phyloP scores from a whole-genome alignment of 192 early-diverging fungal species.

The Rhizoclosmatium sp. region DNA sequence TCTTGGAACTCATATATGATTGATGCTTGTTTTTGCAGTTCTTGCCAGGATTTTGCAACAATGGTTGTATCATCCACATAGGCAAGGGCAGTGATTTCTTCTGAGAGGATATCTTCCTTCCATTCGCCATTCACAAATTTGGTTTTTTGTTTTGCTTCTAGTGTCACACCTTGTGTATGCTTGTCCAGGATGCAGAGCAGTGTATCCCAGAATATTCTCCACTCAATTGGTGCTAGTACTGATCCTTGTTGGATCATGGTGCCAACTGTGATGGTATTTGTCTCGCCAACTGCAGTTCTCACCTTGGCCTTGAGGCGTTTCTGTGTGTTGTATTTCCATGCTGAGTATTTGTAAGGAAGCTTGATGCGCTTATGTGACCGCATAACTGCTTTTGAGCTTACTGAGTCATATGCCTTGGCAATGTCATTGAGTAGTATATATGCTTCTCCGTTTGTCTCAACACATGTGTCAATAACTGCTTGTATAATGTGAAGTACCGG shows the following conservation, averaged over 20 bases:
- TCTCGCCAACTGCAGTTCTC: neutral
- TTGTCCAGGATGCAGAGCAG: neutral
- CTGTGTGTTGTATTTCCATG: slow-evolving; percentile 12
- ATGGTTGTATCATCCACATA: neutral
- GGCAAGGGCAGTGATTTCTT: neutral
- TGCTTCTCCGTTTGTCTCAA: neutral
- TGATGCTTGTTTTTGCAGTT: neutral
- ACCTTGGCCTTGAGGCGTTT: neutral
- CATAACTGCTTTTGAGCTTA: neutral
- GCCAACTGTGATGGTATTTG: neutral
- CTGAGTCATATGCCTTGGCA: neutral
- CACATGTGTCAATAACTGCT: neutral
- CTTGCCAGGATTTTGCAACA: neutral
- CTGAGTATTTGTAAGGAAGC: neutral
- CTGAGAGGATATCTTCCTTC: neutral
- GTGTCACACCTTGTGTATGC: neutral
- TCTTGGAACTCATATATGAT: neutral
- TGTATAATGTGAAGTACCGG: neutral
- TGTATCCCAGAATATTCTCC: neutral
- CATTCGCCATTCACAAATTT: neutral
- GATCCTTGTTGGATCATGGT: slow-evolving; percentile 9
- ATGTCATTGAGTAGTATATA: neutral
- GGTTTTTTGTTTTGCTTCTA: slow-evolving; percentile 8
- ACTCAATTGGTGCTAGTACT: neutral
- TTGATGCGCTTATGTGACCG: neutral